Base-by-base conservation (phyloP, 139 green algal species). In the Coccomyxa sp. region DNA sequence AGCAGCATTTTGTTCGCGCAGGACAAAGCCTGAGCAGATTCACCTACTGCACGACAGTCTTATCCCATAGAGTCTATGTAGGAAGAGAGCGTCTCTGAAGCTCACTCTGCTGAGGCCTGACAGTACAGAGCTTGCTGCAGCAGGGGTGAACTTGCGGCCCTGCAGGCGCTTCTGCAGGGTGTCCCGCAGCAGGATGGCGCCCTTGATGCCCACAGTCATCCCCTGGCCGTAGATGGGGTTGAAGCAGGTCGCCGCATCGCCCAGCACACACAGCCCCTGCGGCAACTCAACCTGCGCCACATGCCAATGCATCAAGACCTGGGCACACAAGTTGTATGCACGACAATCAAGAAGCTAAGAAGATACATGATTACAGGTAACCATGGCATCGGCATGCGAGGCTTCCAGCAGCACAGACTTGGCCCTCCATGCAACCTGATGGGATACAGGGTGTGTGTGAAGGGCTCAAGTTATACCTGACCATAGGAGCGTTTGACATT, bases 151-250 rank as follows among this genome's bases (percentile, higher is more conserved):
- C 35, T 39, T 68, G 36, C 39, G 29, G 18, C 38, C 39, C 6
- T 7, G 7, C 73, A 77, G 73, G 24, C 39, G 73, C 73, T 18
- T 68, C 24, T 22, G 18, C 73, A 50, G 34, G 35, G 39, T 36
- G 39, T 77, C 39, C 24, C 39, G 73, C 73, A 77, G 73, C 39
- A 55, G 39, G 10, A 77, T 29, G 35, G 73, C 73, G 38, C 44
- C 38, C 73, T 55, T 24, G 34, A 77, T 50, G 73, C 73, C 73
- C 73, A 77, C 73, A 22, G 73, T 77, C 73, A 77, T 77, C 39
- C 73, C 73, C 73, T 77, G 73, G 35, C 35, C 14, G 10, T 27
- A 77, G 27, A 77, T 33, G 39, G 73, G 73, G 27, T 77, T 77
- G 73, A 77, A 77, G 73, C 38, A 54, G 0, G 39, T 35, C 27